Evolutionary conservation across 2,329 filamentous ascomycete species (phyloP), one percentile per base, ranked within the genome.

Genomic region (Pseudocercospora ulei): DNA sequence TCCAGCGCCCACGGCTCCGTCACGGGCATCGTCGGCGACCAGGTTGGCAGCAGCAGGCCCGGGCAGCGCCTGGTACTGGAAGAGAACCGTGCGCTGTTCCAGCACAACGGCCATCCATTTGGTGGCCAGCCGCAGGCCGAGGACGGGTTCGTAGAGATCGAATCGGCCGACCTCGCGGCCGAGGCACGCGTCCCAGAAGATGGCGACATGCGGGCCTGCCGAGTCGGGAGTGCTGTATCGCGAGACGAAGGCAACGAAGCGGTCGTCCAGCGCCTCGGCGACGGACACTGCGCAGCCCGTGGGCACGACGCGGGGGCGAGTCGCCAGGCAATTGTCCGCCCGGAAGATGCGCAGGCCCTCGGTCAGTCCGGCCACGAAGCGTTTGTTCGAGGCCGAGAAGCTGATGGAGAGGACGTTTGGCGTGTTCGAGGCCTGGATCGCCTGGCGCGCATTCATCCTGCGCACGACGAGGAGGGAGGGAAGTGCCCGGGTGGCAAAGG

Each of bases 381-480:
- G 87, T 52, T 76, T 87, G 49, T 75, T 75, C 59, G 90, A 83
- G 54, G 76, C 72, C 58, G 95, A 96, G 67, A 94, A 94, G 5
- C 82, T 76, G 29, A 80, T 76, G 8, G 84, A 92, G 23, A 95
- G 72, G 7, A 86, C 87, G 44, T 78, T 73, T 3, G 82, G 80
- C 38, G 78, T 76, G 27, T 71, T 72, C 11, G 82, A 77, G 35
- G 77, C 76, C 66, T 93, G 85, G 56, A 96, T 84, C 40, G 82
- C 76, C 36, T 81, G 82, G 43, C 88, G 75, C 27, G 86, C 92
- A 61, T 96, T 90, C 90, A 96, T 98, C n/a, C n/a, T n/a, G n/a
- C n/a, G n/a, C n/a, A n/a, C n/a, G n/a, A n/a, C n/a, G n/a, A n/a
- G n/a, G n/a, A n/a, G n/a, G n/a, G n/a, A n/a, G n/a, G n/a, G n/a